Conservation (phyloP, 148 eudicot genomes). For the Beta vulgaris region DNA sequence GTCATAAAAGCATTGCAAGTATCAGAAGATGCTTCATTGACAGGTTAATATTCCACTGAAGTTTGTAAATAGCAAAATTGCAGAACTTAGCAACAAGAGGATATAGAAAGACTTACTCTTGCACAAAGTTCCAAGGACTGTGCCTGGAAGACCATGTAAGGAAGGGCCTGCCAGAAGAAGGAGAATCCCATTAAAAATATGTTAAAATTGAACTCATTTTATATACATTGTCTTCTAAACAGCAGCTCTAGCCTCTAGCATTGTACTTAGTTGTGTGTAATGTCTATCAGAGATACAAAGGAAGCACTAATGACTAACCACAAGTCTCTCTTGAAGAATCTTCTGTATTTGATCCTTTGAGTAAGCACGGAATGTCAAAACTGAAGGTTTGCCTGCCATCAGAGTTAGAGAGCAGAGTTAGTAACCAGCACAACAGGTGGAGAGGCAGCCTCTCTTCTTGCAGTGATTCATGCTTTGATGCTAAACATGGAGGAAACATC, state of each 20-base stretch:
- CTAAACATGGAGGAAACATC: neutral
- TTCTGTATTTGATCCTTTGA: conserved; percentile 79
- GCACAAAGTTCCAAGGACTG: conserved; percentile 96
- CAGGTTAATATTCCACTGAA: neutral
- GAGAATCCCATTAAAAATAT: conserved; percentile 12
- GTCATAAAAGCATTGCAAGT: conserved; percentile 28
- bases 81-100: neutral
- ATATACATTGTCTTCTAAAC: neutral
- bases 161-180: conserved; percentile 55
- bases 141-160: conserved; percentile 68
- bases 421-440: conserved; percentile 1
- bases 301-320: conserved; percentile 40
- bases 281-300: neutral
- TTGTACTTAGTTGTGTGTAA: neutral
- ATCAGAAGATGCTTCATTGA: conserved; percentile 2
- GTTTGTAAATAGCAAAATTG: no score
- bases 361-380: conserved; percentile 80
- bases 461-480: neutral
- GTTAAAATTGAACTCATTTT: neutral
- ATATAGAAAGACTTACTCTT: conserved; percentile 54
- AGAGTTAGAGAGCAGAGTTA: conserved; percentile 22
- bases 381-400: conserved; percentile 68
- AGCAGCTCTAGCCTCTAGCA: neutral
- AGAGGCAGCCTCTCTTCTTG: neutral
- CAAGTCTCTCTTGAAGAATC: conserved; percentile 64